Evolutionary conservation across 306 rosid species (phyloP), one percentile per base, ranked within the genome.

Genomic region (Ochetophila trinervis): DNA sequence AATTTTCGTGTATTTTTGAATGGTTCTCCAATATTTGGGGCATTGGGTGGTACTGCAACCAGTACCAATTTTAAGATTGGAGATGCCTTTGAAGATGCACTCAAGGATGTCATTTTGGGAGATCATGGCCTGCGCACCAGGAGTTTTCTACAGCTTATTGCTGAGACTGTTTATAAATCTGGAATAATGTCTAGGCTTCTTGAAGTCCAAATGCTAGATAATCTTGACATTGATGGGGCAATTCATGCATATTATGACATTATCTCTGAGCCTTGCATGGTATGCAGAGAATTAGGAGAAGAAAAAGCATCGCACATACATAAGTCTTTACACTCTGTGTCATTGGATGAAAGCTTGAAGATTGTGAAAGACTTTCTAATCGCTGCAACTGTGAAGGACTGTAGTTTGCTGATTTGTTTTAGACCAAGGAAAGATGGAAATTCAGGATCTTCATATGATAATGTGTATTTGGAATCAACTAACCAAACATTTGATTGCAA

Each of bases 331-430:
- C 99, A 94, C 80, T 84, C 90, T 59, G 77, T 86, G 52, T 79
- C 96, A 12, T 66, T 86, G 70, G 96, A 85, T 74, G 95, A 84
- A 80, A 88, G 85, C 75, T 66, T 88, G 85, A 94, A 77, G 79
- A 77, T 76, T 62, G 91, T 94, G 57, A 86, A 77, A 84, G 74
- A 94, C 83, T 90, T 81, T 77, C 65, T 88, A 74, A 88, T 82
- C 68, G 97, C 95, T 65, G 80, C 99, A 65, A 88, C 91, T 52
- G 91, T 90, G 27, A 94, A 90, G 72, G 97, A 90, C 89, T 94
- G 95, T 76, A 94, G 99, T 81, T 80, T 94, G 84, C 85, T 86
- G 83, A 71, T 94, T 66, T 75, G 90, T 80, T 94, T 94, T 65
- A 84, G 86, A 82, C 91, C 75, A 63, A 80, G 73, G 70, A 75